phyloP scores from a whole-genome alignment of 2,329 filamentous ascomycete species.

The Neofusicoccum sp. region DNA sequence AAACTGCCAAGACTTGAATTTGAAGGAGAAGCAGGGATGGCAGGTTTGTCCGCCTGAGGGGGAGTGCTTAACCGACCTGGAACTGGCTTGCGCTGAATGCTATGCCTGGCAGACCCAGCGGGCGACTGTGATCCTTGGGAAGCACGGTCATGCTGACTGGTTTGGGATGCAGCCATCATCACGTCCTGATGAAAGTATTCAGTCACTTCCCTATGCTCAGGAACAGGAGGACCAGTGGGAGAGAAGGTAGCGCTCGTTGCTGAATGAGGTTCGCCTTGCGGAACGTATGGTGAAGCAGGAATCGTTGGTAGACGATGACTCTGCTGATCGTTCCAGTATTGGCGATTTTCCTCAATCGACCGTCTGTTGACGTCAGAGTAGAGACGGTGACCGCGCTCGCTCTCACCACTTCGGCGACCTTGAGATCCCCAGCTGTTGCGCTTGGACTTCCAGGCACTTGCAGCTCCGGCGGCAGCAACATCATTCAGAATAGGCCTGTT shows the following conservation, averaged over 20 bases:
- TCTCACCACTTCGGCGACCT: conserved; percentile 37
- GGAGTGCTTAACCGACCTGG: conserved; percentile 44
- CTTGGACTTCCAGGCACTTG: conserved; percentile 41
- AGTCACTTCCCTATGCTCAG: conserved; percentile 36
- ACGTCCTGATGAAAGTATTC: conserved; percentile 25
- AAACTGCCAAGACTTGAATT: conserved; percentile 49
- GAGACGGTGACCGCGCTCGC: conserved; percentile 24
- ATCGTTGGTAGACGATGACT: conserved; percentile 48
- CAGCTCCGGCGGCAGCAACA: conserved; percentile 43
- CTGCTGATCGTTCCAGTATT: conserved; percentile 27
- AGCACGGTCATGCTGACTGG: conserved; percentile 24
- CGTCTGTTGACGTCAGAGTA: neutral
- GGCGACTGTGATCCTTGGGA: conserved; percentile 29
- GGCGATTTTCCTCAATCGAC: conserved; percentile 13
- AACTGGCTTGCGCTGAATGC: conserved; percentile 42
- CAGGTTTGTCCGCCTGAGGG: conserved; percentile 37
- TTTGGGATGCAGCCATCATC: conserved; percentile 25
- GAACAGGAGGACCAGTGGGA: conserved; percentile 38
- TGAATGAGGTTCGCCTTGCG: conserved; percentile 37
- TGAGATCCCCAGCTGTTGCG: conserved; percentile 30
- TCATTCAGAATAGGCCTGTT: conserved; percentile 49
- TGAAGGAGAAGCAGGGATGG: conserved; percentile 36
- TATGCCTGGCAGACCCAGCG: conserved; percentile 10
- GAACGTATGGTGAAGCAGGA: conserved; percentile 47
- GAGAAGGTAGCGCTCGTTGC: conserved; percentile 29